Evolutionary conservation across 2,329 filamentous ascomycete genomes (phyloP), one percentile per base, ranked within the genome.

Genomic region (Rachicladosporium sp.): DNA sequence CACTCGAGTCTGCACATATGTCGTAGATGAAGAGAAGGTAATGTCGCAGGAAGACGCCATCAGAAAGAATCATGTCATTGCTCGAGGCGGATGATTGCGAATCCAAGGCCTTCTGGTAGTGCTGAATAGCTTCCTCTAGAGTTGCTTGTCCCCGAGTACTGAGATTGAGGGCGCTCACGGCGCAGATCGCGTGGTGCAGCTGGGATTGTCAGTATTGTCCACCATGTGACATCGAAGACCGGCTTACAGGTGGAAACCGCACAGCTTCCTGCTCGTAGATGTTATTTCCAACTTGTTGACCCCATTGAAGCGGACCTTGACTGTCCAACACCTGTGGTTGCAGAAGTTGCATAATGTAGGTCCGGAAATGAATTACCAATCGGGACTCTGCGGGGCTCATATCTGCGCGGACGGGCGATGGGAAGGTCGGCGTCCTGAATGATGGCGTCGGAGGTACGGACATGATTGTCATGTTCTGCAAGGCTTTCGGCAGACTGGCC

Each of bases 141-240:
- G 51, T 50, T 21, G 62, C 59, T 21, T 59, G 63, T 27, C 66
- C 63, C 46, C 61, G 65, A 38, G 66, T 63, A 13, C 65, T 63
- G 33, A 73, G 58, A 48, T 69, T 71, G 33, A 74, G 61, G 11
- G 69, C 69, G 15, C 69, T 70, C n/a, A 76, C 55, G 4, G 72
- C 71, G 60, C 73, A 72, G 46, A 76, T 73, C 6, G 73, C 71
- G 50, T 75, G 68, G 36, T 69, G 67, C 39, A 76, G 63, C 70
- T 73, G 37, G 5, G 29, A 33, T 19, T 36, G 42, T 44, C 21
- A 43, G 39, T 34, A 36, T 9, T 10, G 43, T 40, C 4, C 10
- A 29, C 38, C 53, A 50, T 31, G 55, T 43, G 3, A 50, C 41
- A 41, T 36, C n/a, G 15, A 19, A 11, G 9, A 36, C 29, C 35